Base-by-base conservation (phyloP, 129 eudicot genomes). In the Solidago caesia region DNA sequence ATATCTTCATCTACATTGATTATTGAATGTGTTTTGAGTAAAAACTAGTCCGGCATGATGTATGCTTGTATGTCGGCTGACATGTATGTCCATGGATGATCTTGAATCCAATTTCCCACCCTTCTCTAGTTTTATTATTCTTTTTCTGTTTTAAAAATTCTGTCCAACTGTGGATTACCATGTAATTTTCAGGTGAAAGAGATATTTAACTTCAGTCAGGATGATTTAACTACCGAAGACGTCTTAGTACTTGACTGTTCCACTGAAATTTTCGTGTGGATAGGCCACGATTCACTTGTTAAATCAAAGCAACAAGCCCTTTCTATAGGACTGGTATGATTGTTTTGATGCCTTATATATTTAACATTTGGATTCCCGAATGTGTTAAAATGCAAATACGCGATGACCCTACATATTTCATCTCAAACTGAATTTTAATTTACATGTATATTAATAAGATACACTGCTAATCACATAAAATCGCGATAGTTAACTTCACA, bases 221-320 rank as follows among this genome's bases (percentile, higher is more conserved):
- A 89, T 68, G 96, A 89, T 87, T 77, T 89, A 79, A 84, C 88
- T 45, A 89, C 96, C 1, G 96, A 89, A 79, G 96, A 89, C 60
- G 88, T 87, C 68, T 73, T 84, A 58, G 76, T 87, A 67, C 89
- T 89, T 11, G 89, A 87, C 75, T 87, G 88, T 68, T 81, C 77
- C 73, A 60, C 81, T 16, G 96, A 89, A 75, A 70, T 89, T 66
- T 87, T 68, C 57, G 88, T 89, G 47, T 89, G 96, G 96, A 77
- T 89, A 7, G 96, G 96, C 33, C 84, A 82, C 74, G 77, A 66
- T 65, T 74, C 90, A 47, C 56, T 11, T 29, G 69, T 83, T 62
- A 72, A 77, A 73, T 83, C 85, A 48, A 87, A 87, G 73, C 82
- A 82, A 70, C 72, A 81, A 68, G 96, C 96, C 8, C 85, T 89